Evolutionary conservation across 2,329 filamentous ascomycete species (phyloP).

Genomic region (Alternaria solani): DNA sequence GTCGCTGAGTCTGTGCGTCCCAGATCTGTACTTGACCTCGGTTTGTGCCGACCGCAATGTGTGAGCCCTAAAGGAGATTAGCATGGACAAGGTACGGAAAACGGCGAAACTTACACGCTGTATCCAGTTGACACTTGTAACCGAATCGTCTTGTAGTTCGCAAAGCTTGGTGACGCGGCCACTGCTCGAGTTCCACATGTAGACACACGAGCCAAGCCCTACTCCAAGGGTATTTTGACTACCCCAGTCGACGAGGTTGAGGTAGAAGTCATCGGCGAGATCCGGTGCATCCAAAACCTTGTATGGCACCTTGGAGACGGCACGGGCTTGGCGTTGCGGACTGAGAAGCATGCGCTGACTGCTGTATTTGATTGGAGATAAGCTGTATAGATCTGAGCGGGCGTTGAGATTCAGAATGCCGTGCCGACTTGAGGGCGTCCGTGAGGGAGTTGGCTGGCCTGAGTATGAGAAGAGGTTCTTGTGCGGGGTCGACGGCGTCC

Average conservation of each 20-base stretch:
- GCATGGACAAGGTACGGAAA: not conserved
- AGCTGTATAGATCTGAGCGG: conserved; percentile 89
- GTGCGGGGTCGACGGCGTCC: conserved; percentile 93
- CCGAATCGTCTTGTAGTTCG: conserved; percentile 88
- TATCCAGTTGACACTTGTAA: conserved; percentile 98
- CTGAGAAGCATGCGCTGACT: conserved; percentile 94
- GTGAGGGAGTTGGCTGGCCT: conserved; percentile 86
- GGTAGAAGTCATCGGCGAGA: conserved; percentile 94
- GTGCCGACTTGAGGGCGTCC: conserved; percentile 87
- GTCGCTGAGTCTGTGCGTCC: conserved; percentile 87
- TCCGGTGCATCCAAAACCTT: conserved; percentile 98
- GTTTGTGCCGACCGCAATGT: conserved; percentile 92
- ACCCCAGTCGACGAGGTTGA: conserved; percentile 98
- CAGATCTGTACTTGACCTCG: conserved; percentile 97
- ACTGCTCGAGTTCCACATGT: conserved; percentile 96
- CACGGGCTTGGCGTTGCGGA: conserved; percentile 84
- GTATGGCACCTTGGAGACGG: conserved; percentile 95
- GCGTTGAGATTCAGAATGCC: conserved; percentile 84
- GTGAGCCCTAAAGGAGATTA: conserved; percentile 70
- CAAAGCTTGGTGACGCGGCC: conserved; percentile 94
- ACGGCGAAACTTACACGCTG: conserved; percentile 68
- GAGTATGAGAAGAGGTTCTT: conserved; percentile 95
- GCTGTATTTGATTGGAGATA: conserved; percentile 91
- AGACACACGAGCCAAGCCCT: conserved; percentile 89
- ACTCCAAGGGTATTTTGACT: conserved; percentile 94